A percentile compares a stretch with the other conserved stretches of the same genome.
Conservation (phyloP, 305 asterid genomes). For the Petunia hybrid region DNA sequence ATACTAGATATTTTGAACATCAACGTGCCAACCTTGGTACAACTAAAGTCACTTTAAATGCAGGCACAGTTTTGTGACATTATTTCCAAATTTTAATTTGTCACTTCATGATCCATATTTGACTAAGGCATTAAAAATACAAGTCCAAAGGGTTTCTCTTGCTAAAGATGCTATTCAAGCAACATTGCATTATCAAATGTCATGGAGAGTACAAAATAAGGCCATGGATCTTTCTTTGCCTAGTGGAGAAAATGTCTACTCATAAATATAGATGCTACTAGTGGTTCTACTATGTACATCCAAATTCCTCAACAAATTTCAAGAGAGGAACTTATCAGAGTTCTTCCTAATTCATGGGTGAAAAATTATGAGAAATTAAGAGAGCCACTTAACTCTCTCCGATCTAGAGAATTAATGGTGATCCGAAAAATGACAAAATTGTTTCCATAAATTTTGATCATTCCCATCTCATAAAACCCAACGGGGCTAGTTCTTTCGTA, state of each 20-base stretch:
- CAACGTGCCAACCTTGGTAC: not conserved
- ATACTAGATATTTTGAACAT: no score
- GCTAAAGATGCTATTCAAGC: not conserved
- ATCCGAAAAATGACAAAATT: no score
- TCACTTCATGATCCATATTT: slow-evolving; percentile 2
- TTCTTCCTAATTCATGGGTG: no score
- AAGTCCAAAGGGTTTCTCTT: not conserved
- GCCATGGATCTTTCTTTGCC: not conserved
- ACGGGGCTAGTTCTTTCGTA: no score
- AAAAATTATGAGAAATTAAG: no score
- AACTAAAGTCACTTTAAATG: not conserved
- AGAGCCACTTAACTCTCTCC: no score
- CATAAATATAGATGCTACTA: not conserved
- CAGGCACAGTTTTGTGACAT: not conserved
- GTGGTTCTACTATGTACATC: no score
- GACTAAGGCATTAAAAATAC: not conserved
- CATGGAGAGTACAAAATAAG: not conserved
- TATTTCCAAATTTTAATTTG: not conserved
- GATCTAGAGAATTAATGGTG: no score
- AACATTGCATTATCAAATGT: not conserved
- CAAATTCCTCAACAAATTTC: no score
- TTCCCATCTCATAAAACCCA: no score
- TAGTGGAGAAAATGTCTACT: not conserved
- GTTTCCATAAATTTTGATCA: no score
- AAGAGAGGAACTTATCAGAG: no score